Evolutionary conservation across 1,284 basidiomycete species (phyloP), one percentile per base, ranked within the genome.

Genomic region (Boletus hoseneyae): DNA sequence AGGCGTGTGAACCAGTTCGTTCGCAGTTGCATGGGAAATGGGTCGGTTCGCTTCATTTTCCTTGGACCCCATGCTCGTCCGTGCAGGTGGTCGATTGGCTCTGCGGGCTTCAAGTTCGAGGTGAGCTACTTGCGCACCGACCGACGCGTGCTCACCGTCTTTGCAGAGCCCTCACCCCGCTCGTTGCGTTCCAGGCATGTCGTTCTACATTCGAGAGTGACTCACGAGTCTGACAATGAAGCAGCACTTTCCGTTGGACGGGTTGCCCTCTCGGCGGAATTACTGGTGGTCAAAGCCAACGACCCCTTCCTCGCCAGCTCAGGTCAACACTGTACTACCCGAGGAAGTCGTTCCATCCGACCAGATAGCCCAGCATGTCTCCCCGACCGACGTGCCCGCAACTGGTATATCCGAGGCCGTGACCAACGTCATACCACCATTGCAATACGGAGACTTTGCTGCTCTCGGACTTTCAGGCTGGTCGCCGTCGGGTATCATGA

Each of bases 391-490:
- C 33, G 35, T 38, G 47, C 11, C 29, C 5, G 42, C 44, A 25
- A 5, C 23, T 25, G 23, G 23, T 11, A 16, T 66, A 2, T 48
- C 69, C 18, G 62, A 63, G 6, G 18, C 69, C 5, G 60, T 60
- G 18, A 43, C 53, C 39, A 69, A 68, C 36, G 53, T 65, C 42
- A 57, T 73, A 35, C 59, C 73, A 19, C 76, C 83, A 2, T 67
- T 92, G 33, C 82, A 89, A 55, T 81, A 83, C 30, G 90, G 91
- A 0, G 92, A 95, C 70, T 76, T 96, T 33, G 77, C 84, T 18
- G 78, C 85, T 11, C 74, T 93, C 36, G 93, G 90, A 3, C 74
- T 95, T 5, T 75, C 78, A 16, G 72, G 77, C 47, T 83, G 64
- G 65, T 83, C 53, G 51, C 79, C 85, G 6, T 75, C 81, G 1